Base-by-base conservation (phyloP, 2,329 filamentous ascomycete species). In the Cryoendolithus antarcticus region DNA sequence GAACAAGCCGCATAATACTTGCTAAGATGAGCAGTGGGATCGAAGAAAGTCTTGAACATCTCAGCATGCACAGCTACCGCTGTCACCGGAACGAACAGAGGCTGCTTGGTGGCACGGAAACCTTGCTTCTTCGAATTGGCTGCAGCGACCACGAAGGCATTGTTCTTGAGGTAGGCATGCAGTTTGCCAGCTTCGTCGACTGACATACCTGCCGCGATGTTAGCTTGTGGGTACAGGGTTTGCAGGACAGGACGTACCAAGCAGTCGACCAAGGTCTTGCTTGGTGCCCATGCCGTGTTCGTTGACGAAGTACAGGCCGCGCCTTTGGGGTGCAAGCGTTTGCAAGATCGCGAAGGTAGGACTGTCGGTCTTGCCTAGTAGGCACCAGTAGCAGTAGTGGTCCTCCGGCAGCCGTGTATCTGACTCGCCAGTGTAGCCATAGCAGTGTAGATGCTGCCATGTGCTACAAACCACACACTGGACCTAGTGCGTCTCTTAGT, bases 321-420 rank as follows among this genome's bases (percentile, higher is more conserved):
- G 52, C 21, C 55, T 44, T 37, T 48, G 45, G 11, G 45, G 30
- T 27, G 47, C 44, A 13, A 57, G 46, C 9, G 47, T 38, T 34
- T 48, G 36, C 27, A 56, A 21, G 11, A 35, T 38, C 3, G 30
- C 29, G 5, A 43, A 49, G 4, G 36, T 35, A 7, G 40, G 34
- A 21, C 31, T 28, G 12, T 52, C 44, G 12, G 44, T 44, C 7
- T 49, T 45, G 33, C 42, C 13, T 45, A 65, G 48, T 11, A 69
- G 49, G 43, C 67, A 71, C 24, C 51, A 49, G 45, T 69, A 70
- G 52, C 67, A 71, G 10, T 58, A 56, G 47, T 71, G 65, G n/a
- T 55, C 43, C 21, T 57, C 49, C 21, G 63, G 61, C 13, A 68
- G 44, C 24, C 59, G 58, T 8, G 53, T 48, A 45, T 68, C 65